These are phyloP conservation scores for Colletotrichum simmondsii DNA, from an alignment of 2,329 filamentous ascomycete species.

Conservation along the genomic window DNA sequence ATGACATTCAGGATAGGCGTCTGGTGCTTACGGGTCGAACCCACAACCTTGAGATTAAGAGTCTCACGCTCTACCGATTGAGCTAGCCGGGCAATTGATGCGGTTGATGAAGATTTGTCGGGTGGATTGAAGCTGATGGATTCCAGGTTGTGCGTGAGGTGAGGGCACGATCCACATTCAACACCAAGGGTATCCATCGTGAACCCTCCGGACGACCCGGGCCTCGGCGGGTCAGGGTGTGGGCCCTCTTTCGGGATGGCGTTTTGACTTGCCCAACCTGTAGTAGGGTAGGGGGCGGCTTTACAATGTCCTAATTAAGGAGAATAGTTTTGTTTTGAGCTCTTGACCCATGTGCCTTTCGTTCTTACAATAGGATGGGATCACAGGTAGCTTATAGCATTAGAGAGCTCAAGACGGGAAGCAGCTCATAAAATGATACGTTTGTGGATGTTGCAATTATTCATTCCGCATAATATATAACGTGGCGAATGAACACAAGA, in stretches of 20 bases:
- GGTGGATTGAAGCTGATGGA: not conserved
- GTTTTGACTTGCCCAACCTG: not conserved
- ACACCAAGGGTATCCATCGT: conserved; percentile 18
- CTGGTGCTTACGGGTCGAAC: conserved; percentile 51
- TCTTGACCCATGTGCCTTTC: too few relatives aligned
- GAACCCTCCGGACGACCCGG: not conserved
- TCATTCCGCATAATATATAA: too few relatives aligned
- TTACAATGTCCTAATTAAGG: too few relatives aligned
- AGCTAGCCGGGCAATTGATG: conserved; percentile 64
- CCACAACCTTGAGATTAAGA: conserved; percentile 71
- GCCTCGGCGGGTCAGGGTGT: not conserved
- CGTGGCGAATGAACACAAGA: too few relatives aligned
- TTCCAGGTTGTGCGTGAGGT: conserved; percentile 3
- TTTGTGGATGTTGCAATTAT: too few relatives aligned
- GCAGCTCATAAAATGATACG: too few relatives aligned
- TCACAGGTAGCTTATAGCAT: too few relatives aligned
- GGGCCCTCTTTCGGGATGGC: not conserved
- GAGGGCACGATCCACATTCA: conserved; percentile 23
- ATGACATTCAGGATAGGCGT: rapidly evolving
- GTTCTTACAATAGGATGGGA: too few relatives aligned
- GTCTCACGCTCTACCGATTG: conserved; percentile 81
- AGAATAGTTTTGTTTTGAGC: too few relatives aligned
- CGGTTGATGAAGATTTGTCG: not conserved
- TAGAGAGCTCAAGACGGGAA: too few relatives aligned
- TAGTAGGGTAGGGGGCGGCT: not conserved